These are phyloP conservation scores for Xylariaceae sp. DNA, from an alignment of 2,329 filamentous ascomycete genomes.

Conservation along the genomic window DNA sequence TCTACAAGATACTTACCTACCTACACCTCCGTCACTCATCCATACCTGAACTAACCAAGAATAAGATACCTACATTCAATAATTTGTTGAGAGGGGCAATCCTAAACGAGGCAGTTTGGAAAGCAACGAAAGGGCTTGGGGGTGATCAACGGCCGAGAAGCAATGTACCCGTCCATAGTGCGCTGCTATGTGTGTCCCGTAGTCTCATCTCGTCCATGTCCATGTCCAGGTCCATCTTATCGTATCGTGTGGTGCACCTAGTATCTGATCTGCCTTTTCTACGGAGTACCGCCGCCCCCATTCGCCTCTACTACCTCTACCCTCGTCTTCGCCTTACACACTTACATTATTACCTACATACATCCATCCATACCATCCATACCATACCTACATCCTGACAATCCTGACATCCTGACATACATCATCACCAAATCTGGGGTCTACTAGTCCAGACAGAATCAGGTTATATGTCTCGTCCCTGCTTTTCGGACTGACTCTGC, in stretches of 20 bases:
- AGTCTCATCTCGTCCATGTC: conserved; percentile 13
- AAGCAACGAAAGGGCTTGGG: conserved; percentile 8
- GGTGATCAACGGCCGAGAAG: conserved; percentile 21
- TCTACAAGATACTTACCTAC: no score
- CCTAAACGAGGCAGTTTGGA: conserved; percentile 17
- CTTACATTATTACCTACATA: conserved; percentile 6
- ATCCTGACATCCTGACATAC: no score
- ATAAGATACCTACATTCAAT: conserved; percentile 4
- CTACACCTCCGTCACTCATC: no score
- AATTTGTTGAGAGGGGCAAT: conserved; percentile 17
- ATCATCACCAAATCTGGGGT: no score
- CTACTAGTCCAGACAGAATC: not conserved
- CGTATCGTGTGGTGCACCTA: no score
- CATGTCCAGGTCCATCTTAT: conserved; percentile 12
- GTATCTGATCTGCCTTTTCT: not conserved
- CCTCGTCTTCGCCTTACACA: conserved; percentile 4
- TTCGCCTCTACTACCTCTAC: not conserved
- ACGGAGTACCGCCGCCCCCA: conserved; percentile 5
- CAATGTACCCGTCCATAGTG: conserved; percentile 19
- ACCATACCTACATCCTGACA: no score
- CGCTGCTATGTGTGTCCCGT: conserved; percentile 17
- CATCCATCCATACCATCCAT: conserved; percentile 15
- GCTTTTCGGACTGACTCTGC: conserved; percentile 16
- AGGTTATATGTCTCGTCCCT: conserved; percentile 31
- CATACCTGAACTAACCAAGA: conserved; percentile 2